Base-by-base conservation (phyloP, 2,329 filamentous ascomycete species). In the Mycosphaerella arachidis region DNA sequence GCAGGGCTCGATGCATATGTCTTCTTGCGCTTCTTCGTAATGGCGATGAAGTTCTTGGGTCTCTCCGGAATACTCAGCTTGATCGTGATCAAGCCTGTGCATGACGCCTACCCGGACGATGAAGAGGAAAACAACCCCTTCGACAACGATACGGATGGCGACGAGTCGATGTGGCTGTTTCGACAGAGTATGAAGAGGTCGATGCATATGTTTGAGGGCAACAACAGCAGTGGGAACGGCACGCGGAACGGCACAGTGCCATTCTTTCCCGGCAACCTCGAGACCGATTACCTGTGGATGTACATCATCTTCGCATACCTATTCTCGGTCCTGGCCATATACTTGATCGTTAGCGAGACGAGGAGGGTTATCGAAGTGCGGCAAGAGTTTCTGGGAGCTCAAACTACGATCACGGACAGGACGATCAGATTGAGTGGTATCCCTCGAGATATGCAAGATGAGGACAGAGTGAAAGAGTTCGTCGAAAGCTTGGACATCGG, bases 1-100 rank as follows among this genome's bases (percentile, higher is more conserved):
- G 93, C 93, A 18, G 94, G 94, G 0, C 83, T 99, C 53, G 94
- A 99, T 78, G 94, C 94, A 54, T 99, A 91, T 77, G 94, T 97
- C 66, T 97, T 99, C 72, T 81, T 99, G 13, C 85, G 88, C 16
- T 99, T 99, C 76, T 97, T 97, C 81, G 95, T 92, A 73, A 94
- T 97, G 86, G 88, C 93, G 12, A 90, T 92, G 66, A 90, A 89
- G 63, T 89, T 97, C 67, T 87, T 97, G 54, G 78, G 84, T 16
- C 78, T 89, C 55, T 89, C 95, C 68, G 84, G 94, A 58, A 85
- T 96, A 74, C 91, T 97, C 70, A 88, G 92, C 30, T 80, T 89
- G 37, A 81, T 84, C 16, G 84, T 99, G 4, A 88, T 99, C 66
- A 87, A 88, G 63, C 95, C 94, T 0, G 89, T 99, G 60, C 95